Base-by-base conservation (phyloP, 2,329 filamentous ascomycete species). In the Colletotrichum sp. region DNA sequence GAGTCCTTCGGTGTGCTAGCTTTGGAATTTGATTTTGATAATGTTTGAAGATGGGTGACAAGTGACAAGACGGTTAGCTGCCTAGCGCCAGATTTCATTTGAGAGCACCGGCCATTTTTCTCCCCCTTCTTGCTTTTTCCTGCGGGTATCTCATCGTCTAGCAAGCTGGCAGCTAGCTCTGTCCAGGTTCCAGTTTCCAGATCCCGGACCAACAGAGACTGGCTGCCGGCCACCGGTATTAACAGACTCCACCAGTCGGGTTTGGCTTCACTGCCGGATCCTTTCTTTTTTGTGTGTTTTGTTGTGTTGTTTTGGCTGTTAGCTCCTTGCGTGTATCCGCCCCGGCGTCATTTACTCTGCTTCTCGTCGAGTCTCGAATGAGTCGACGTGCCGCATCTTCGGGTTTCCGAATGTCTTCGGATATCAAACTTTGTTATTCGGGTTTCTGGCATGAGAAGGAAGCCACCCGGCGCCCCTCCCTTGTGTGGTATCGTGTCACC, bases 211-310 rank as follows among this genome's bases (percentile, higher is more conserved):
- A 58, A 57, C 24, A 72, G n/a, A 63, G 67, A 64, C 63, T 72
- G 72, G 69, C 21, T 72, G 73, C 69, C 73, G 69, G 69, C 43
- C 60, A 61, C 43, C 73, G 69, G 63, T 75, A 75, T 58, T 64
- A 72, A 57, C 21, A 21, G 36, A 52, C 57, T 67, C 69, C 69
- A 72, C 69, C 63, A 64, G 52, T 75, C 72, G 63, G 57, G 55
- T 34, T 67, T 66, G 24, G 43, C 18, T 57, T 48, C 69, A 72
- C 57, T 72, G 36, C 63, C 73, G 69, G 69, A 57, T 67, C 55
- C 30, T 67, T 61, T 60, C 26, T 43, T 60, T 48, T 36, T 61
- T 2, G 0, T 21, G 10, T 28, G 34, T 16, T 43, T 24, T 28
- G 34, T 15, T 43, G 30, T 43, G 24, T 72, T 60, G 18, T 32